Conservation (phyloP, 768 basidiomycete genomes). For the Mycena venus region DNA sequence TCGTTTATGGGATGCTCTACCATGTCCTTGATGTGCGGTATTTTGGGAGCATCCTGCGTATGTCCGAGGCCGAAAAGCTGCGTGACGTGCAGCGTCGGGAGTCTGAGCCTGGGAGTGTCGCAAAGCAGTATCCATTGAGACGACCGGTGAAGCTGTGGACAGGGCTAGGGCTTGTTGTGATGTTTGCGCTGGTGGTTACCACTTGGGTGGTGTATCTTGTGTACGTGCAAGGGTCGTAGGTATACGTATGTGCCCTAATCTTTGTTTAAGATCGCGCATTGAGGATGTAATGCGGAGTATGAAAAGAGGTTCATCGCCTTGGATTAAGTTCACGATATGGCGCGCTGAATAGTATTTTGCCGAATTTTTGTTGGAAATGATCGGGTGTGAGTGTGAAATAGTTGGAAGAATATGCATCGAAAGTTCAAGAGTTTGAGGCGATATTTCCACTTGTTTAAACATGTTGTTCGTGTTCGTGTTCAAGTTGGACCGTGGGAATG, state of each 20-base stretch:
- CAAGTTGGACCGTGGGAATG: too few relatives aligned
- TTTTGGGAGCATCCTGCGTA: conserved; percentile 7
- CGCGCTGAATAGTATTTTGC: too few relatives aligned
- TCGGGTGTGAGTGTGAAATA: too few relatives aligned
- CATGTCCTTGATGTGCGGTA: conserved; percentile 5
- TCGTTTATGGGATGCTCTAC: conserved; percentile 17
- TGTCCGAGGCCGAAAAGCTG: conserved; percentile 4
- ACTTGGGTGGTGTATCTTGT: not conserved
- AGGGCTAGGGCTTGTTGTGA: not conserved
- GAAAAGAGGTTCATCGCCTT: too few relatives aligned
- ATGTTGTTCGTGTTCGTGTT: too few relatives aligned
- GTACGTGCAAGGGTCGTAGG: not conserved
- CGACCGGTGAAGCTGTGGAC: conserved; percentile 14
- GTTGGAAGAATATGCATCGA: too few relatives aligned
- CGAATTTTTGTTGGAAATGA: too few relatives aligned
- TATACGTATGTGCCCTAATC: not conserved
- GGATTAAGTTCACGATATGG: too few relatives aligned
- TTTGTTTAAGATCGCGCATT: too few relatives aligned
- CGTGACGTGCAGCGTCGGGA: not conserved
- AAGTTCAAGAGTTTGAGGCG: too few relatives aligned
- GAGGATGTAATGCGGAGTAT: too few relatives aligned
- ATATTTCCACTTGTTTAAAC: too few relatives aligned
- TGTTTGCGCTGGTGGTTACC: not conserved
- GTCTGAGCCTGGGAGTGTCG: not conserved
- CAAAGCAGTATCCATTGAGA: not conserved